Conservation (phyloP, 2,329 filamentous ascomycete species). For the Alternaria gansuensis region DNA sequence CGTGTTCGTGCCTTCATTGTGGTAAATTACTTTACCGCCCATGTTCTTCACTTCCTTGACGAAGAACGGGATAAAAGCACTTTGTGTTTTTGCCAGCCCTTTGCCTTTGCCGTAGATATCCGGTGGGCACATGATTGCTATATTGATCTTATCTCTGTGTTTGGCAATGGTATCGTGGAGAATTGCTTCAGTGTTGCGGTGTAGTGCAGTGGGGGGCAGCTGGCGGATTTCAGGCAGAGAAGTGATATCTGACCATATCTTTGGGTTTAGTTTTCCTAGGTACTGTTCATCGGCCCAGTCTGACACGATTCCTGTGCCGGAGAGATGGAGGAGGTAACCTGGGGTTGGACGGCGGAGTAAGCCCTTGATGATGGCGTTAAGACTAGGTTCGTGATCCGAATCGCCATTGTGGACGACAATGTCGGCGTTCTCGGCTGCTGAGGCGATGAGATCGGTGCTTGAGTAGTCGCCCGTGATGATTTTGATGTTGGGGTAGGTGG, state of each 20-base stretch:
- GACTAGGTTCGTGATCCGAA: constrained; percentile 41
- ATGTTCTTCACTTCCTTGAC: constrained; percentile 48
- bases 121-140: constrained; percentile 68
- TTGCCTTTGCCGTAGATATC: constrained; percentile 69
- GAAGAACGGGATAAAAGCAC: constrained; percentile 55
- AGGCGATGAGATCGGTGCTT: constrained; percentile 54
- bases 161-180: constrained; percentile 61
- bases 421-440: constrained; percentile 59
- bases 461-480: constrained; percentile 62
- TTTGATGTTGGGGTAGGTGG: constrained; percentile 54
- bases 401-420: constrained; percentile 57
- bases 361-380: constrained; percentile 61
- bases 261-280: constrained; percentile 41
- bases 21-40: constrained; percentile 60
- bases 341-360: constrained; percentile 58
- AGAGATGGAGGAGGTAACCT: constrained; percentile 62
- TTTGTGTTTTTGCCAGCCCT: constrained; percentile 60
- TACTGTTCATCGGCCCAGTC: constrained; percentile 53
- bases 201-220: constrained; percentile 65
- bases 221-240: constrained; percentile 62
- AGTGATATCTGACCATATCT: constrained; percentile 65
- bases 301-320: constrained; percentile 63
- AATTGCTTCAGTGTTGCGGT: constrained; percentile 74
- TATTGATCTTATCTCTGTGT: constrained; percentile 53
- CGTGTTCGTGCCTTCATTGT: constrained; percentile 63